A percentile compares a stretch with the other conserved stretches of the same genome.
Evolutionary conservation across 805 yeast species (phyloP).

Genomic region (Candida insectalens): DNA sequence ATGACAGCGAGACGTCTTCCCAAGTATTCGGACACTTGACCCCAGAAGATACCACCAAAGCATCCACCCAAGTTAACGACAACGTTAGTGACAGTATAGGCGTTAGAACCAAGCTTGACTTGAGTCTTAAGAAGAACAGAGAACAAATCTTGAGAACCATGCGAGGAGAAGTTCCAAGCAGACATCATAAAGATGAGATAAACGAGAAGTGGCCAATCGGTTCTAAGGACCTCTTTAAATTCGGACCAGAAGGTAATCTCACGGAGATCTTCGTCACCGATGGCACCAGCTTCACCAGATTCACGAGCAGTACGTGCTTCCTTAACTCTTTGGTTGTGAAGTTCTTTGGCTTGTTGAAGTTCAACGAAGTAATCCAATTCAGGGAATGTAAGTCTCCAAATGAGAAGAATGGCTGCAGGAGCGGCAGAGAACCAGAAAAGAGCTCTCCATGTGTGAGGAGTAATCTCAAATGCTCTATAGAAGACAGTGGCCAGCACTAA

Average conservation of each 20-base stretch:
- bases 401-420: conserved; percentile 46
- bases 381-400: conserved; percentile 49
- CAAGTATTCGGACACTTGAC: conserved; percentile 43
- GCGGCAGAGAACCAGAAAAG: conserved; percentile 70
- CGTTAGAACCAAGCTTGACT: conserved; percentile 33
- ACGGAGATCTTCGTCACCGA: conserved; percentile 4
- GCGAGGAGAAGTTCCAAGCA: conserved; percentile 64
- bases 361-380: conserved; percentile 47
- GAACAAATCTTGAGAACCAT: conserved; percentile 66
- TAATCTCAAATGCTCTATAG: conserved; percentile 41
- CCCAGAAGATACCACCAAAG: conserved; percentile 51
- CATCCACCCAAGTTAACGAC: conserved; percentile 63
- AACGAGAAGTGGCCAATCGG: conserved; percentile 51
- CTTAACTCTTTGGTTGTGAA: conserved; percentile 11
- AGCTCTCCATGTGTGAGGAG: conserved; percentile 57
- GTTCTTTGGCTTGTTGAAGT: conserved; percentile 18
- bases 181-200: conserved; percentile 55
- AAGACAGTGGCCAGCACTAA: conserved; percentile 46
- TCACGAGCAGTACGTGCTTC: conserved; percentile 4
- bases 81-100: conserved; percentile 48
- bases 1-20: conserved; percentile 56
- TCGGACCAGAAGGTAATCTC: conserved; percentile 9
- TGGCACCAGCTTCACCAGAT: neutral
- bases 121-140: conserved; percentile 55
- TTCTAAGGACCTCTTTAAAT: conserved; percentile 29